These are phyloP conservation scores for Glebionis coronaria DNA, from an alignment of 129 eudicot genomes.

Conservation along the genomic window DNA sequence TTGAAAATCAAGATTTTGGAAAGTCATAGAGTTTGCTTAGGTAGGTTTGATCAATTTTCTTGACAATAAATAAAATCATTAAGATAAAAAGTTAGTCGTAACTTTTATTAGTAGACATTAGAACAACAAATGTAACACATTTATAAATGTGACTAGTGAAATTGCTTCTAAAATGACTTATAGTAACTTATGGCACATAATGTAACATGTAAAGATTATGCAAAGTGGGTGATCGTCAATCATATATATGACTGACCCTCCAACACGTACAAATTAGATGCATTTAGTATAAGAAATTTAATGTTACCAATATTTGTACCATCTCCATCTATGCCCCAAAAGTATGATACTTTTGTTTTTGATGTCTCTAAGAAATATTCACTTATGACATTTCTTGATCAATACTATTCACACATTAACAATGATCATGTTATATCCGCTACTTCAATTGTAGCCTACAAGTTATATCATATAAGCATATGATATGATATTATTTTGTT, in stretches of 20 bases:
- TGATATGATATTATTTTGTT: neutral
- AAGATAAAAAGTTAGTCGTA: too few species aligned
- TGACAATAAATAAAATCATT: too few species aligned
- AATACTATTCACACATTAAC: neutral
- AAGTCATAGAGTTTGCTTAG: neutral
- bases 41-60: neutral
- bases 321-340: neutral
- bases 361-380: neutral
- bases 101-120: too few species aligned
- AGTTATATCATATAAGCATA: too few species aligned
- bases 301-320: neutral
- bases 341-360: too few species aligned
- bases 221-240: too few species aligned
- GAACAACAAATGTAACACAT: too few species aligned
- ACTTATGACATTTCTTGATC: neutral
- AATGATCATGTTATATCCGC: neutral
- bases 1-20: neutral
- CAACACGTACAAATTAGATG: constrained; percentile 13
- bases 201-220: too few species aligned
- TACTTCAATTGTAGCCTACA: neutral
- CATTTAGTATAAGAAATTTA: neutral
- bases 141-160: too few species aligned
- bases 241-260: neutral
- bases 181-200: too few species aligned
- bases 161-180: too few species aligned